These are phyloP conservation scores for Neurospora sp. DNA, from an alignment of 495 filamentous ascomycete genomes.

Conservation along the genomic window DNA sequence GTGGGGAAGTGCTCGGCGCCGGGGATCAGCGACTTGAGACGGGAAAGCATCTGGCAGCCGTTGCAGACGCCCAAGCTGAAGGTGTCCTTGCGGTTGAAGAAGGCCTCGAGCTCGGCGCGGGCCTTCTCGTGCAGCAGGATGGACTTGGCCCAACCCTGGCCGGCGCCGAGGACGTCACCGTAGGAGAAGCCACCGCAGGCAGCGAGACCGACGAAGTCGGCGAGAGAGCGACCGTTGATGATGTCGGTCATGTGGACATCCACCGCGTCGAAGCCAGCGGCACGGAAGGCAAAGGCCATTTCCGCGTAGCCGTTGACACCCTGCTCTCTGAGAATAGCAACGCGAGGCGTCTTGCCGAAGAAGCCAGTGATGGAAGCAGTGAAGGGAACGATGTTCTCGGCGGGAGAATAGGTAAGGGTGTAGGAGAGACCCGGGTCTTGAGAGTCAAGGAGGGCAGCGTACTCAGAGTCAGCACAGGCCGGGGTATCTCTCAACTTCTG, in stretches of 20 bases:
- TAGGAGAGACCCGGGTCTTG: conserved; percentile 76
- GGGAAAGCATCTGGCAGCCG: conserved; percentile 89
- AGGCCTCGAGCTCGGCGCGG: conserved; percentile 64
- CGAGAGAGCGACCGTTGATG: conserved; percentile 64
- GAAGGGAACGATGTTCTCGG: conserved; percentile 63
- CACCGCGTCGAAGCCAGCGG: conserved; percentile 79
- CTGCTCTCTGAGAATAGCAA: conserved; percentile 91
- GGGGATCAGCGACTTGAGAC: conserved; percentile 75
- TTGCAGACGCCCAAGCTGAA: conserved; percentile 96
- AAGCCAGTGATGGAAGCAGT: conserved; percentile 58
- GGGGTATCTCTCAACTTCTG: conserved; percentile 87
- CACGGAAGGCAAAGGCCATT: conserved; percentile 92
- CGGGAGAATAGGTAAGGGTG: conserved; percentile 72
- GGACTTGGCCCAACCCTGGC: conserved; percentile 92
- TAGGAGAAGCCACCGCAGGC: conserved; percentile 97
- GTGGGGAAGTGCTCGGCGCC: conserved; percentile 77
- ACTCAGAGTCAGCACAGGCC: conserved; percentile 78
- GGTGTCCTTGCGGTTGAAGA: conserved; percentile 84
- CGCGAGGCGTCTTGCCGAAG: conserved; percentile 65
- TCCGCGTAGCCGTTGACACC: conserved; percentile 92
- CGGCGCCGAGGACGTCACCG: conserved; percentile 91
- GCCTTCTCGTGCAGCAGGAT: conserved; percentile 75
- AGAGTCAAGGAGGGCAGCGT: conserved; percentile 62
- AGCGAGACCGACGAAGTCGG: conserved; percentile 76
- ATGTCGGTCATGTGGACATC: conserved; percentile 98